A percentile compares a stretch with the other conserved stretches of the same genome.
Evolutionary conservation across 169 alveolate species (phyloP).

Genomic region (Eimeria maxima): DNA sequence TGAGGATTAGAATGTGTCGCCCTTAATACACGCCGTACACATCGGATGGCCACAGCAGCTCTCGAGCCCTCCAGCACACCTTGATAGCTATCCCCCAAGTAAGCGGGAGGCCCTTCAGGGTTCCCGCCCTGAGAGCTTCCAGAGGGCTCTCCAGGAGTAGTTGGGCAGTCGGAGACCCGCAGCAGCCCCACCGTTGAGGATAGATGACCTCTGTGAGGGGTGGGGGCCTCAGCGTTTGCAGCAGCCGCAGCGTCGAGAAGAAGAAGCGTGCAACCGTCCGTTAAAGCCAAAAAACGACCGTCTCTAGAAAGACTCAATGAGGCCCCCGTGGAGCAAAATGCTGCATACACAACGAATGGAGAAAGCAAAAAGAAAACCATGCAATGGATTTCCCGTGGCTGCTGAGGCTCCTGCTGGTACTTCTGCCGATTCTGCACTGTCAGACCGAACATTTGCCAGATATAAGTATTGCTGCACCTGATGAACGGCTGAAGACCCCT

Average conservation of each 20-base stretch:
- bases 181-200: conserved; percentile 29
- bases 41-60: background rate
- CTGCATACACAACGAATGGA: background rate
- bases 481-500: background rate
- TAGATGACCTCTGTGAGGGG: conserved; percentile 21
- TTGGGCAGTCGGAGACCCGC: conserved; percentile 49
- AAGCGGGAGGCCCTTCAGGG: background rate
- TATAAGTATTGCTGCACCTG: background rate
- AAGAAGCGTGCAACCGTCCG: background rate
- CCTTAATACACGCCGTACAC: conserved; percentile 1
- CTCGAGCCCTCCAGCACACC: background rate
- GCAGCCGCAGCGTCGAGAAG: conserved; percentile 25
- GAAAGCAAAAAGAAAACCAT: background rate
- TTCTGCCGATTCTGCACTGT: background rate
- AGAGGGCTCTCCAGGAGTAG: background rate
- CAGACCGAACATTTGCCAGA: background rate
- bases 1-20: background rate
- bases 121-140: background rate
- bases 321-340: conserved; percentile 1
- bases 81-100: background rate
- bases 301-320: background rate
- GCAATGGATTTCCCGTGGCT: background rate
- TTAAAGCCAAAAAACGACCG: background rate
- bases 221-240: conserved; percentile 16
- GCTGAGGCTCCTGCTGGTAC: background rate